Evolutionary conservation across 2,329 filamentous ascomycete species (phyloP).

Genomic region (Cryphonectria parasitica): DNA sequence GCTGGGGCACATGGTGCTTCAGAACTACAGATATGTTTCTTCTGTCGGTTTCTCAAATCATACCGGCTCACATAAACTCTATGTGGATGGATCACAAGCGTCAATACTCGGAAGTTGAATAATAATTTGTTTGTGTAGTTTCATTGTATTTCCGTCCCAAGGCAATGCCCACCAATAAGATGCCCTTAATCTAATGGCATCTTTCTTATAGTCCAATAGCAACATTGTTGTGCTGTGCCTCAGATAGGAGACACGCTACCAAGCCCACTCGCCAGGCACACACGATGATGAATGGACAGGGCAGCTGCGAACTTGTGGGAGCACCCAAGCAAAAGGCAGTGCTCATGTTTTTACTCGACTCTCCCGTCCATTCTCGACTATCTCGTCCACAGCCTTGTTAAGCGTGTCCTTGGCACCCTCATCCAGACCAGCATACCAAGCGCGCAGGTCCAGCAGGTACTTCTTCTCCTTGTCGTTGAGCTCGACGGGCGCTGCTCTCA

Average conservation of each 20-base stretch:
- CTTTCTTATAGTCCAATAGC: not conserved
- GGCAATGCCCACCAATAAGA: not conserved
- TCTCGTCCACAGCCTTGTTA: slow-evolving; percentile 43
- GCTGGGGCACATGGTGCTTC: not conserved
- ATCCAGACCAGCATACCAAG: slow-evolving; percentile 56
- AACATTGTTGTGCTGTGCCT: not conserved
- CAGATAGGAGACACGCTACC: not conserved
- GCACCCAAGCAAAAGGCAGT: not conserved
- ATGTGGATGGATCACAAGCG: not conserved
- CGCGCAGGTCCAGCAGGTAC: slow-evolving; percentile 53
- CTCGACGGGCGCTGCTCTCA: slow-evolving; percentile 64
- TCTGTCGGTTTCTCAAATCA: slow-evolving; percentile 24
- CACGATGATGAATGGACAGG: not conserved
- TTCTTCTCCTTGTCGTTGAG: slow-evolving; percentile 52
- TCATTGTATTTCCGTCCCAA: not conserved
- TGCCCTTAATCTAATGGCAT: not conserved
- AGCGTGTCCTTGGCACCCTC: slow-evolving; percentile 51
- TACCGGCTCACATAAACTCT: slow-evolving; percentile 33
- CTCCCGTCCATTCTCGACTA: slow-evolving; percentile 24
- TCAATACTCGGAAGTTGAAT: not conserved
- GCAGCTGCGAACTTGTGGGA: not conserved
- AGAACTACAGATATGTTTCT: not conserved
- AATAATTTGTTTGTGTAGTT: not conserved
- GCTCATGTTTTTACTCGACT: slow-evolving; percentile 19
- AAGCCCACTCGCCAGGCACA: not conserved